phyloP scores from a whole-genome alignment of 208 protist species.

The Crithidia sp. region DNA sequence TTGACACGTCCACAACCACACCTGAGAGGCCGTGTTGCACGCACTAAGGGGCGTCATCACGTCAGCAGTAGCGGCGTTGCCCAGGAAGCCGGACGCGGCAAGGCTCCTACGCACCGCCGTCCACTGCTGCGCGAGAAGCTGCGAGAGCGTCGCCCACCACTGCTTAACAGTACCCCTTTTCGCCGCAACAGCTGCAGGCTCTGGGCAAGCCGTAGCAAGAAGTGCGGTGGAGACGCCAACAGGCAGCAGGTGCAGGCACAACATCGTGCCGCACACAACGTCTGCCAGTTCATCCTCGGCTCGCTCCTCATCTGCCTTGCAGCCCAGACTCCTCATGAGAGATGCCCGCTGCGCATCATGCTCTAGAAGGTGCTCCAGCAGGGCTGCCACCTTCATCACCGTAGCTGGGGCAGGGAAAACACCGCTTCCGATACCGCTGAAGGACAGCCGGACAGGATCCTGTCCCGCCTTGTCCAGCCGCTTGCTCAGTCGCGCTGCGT shows the following conservation, averaged over 20 bases:
- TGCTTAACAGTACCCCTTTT: not conserved
- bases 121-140: not conserved
- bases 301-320: not conserved
- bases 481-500: not conserved
- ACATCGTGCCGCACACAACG: not conserved
- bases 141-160: no score
- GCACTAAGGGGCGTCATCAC: no score
- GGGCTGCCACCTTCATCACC: not conserved
- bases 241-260: constrained; percentile 20
- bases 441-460: constrained; percentile 16
- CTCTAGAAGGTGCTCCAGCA: not conserved
- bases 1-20: constrained; percentile 24
- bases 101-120: no score
- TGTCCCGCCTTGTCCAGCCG: not conserved
- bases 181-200: no score
- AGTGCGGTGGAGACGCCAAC: constrained; percentile 6
- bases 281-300: not conserved
- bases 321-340: not conserved
- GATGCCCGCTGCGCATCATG: not conserved
- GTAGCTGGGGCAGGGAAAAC: constrained; percentile 26
- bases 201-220: not conserved
- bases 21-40: constrained; percentile 27
- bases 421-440: constrained; percentile 29
- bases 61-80: no score
- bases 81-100: no score